phyloP scores from a whole-genome alignment of 371 early-diverging fungal genomes.

The Pancytospora philotis region DNA sequence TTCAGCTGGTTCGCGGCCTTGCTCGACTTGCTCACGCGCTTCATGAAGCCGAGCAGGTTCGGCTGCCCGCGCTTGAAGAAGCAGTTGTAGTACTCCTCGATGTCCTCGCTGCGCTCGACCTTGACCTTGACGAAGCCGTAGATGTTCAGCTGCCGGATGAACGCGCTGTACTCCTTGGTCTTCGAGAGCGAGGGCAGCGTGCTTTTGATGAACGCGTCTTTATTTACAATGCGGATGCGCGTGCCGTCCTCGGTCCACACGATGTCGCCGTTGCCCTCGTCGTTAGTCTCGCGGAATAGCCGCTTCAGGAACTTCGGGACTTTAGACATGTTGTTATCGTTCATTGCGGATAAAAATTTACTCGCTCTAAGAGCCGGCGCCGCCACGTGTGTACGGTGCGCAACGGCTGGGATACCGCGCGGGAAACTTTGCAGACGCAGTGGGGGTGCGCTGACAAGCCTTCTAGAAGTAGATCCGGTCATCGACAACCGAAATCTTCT shows the following conservation, averaged over 20 bases:
- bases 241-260: constrained; percentile 54
- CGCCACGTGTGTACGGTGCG: no score
- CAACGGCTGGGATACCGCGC: no score
- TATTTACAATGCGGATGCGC: constrained; percentile 50
- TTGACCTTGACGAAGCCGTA: constrained; percentile 60
- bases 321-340: constrained; percentile 7
- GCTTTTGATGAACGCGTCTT: constrained; percentile 53
- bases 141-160: constrained; percentile 57
- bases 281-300: constrained; percentile 49
- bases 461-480: no score
- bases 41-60: constrained; percentile 34
- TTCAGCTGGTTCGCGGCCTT: constrained; percentile 16
- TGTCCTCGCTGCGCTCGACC: constrained; percentile 47
- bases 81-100: constrained; percentile 50
- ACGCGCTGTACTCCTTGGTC: constrained; percentile 58
- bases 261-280: constrained; percentile 42
- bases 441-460: no score
- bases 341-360: no score
- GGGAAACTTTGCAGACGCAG: no score
- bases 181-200: constrained; percentile 51
- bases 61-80: constrained; percentile 33
- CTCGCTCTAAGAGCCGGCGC: no score
- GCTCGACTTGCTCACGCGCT: constrained; percentile 11
- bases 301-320: constrained; percentile 56
- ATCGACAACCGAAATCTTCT: no score